Evolutionary conservation across 2,329 filamentous ascomycete species (phyloP).

Genomic region (Mollisiaceae sp.): DNA sequence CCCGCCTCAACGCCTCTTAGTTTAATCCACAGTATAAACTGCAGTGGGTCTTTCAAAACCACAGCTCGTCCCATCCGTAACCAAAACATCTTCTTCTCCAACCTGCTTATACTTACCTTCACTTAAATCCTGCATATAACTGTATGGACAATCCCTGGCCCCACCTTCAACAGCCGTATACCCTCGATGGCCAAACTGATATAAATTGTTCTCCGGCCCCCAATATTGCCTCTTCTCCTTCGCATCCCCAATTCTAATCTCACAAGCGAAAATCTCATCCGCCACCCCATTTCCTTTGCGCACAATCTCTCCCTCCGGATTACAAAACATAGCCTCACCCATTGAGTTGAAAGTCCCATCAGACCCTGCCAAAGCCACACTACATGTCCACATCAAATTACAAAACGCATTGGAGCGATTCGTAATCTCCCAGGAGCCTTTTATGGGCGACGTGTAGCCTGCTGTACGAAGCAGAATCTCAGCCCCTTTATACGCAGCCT

Average conservation of each 20-base stretch:
- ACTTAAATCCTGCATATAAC: constrained; percentile 16
- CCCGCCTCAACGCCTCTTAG: background rate
- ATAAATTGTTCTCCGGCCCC: constrained; percentile 19
- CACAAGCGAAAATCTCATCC: constrained; percentile 18
- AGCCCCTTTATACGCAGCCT: constrained; percentile 17
- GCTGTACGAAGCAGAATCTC: constrained; percentile 19
- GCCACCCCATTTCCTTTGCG: constrained; percentile 12
- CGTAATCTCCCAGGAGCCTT: constrained; percentile 18
- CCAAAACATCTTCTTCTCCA: constrained; percentile 10
- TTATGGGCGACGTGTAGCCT: constrained; percentile 16
- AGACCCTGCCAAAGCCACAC: constrained; percentile 16
- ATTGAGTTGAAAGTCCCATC: constrained; percentile 15
- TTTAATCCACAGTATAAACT: constrained; percentile 1
- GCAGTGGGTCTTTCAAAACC: constrained; percentile 9
- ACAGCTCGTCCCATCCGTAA: constrained; percentile 14
- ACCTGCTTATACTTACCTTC: constrained; percentile 11
- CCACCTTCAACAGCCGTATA: constrained; percentile 17
- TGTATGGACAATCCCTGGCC: constrained; percentile 18
- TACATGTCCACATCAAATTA: constrained; percentile 19
- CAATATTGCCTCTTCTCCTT: constrained; percentile 7
- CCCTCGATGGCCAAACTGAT: constrained; percentile 17
- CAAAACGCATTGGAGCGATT: constrained; percentile 18
- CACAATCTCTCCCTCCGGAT: constrained; percentile 17
- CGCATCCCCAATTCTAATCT: constrained; percentile 11
- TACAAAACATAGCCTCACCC: constrained; percentile 17